Conservation (phyloP, 148 eudicot species). For the Rhododendron henanense region DNA sequence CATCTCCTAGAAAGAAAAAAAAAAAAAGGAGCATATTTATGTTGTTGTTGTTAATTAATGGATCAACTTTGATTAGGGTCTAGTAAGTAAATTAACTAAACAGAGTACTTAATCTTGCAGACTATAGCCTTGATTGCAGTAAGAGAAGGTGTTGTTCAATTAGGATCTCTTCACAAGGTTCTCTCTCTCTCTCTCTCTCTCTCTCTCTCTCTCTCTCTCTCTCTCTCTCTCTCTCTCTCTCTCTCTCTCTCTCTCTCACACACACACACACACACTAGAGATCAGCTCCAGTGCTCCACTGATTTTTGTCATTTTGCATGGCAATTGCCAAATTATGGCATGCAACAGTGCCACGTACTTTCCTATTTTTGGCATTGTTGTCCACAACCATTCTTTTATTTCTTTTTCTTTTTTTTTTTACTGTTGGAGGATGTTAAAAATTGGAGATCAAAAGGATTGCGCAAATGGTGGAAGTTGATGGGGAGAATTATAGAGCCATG, state of each 20-base stretch:
- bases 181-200: constrained; percentile 10
- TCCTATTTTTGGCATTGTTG: too few relatives aligned
- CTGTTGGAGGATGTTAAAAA: too few relatives aligned
- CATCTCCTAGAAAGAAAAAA: neutral
- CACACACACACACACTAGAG: neutral
- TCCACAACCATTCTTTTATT: too few relatives aligned
- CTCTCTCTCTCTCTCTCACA: too few relatives aligned
- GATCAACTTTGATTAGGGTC: neutral
- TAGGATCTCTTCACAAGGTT: constrained; percentile 84
- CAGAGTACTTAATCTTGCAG: constrained; percentile 40
- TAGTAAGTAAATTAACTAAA: neutral
- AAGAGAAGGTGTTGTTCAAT: constrained; percentile 91
- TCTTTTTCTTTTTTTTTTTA: too few relatives aligned
- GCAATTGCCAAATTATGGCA: neutral
- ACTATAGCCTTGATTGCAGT: constrained; percentile 96
- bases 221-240: constrained; percentile 8
- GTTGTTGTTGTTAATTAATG: neutral
- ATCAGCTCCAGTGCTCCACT: too few relatives aligned
- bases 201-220: neutral
- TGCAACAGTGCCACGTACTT: neutral
- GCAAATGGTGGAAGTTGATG: too few relatives aligned
- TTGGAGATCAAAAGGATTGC: too few relatives aligned
- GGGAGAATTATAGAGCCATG: too few relatives aligned
- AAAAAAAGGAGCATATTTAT: neutral
- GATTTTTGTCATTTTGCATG: neutral